phyloP scores from a whole-genome alignment of 495 filamentous ascomycete genomes.

The Echria macrotheca region DNA sequence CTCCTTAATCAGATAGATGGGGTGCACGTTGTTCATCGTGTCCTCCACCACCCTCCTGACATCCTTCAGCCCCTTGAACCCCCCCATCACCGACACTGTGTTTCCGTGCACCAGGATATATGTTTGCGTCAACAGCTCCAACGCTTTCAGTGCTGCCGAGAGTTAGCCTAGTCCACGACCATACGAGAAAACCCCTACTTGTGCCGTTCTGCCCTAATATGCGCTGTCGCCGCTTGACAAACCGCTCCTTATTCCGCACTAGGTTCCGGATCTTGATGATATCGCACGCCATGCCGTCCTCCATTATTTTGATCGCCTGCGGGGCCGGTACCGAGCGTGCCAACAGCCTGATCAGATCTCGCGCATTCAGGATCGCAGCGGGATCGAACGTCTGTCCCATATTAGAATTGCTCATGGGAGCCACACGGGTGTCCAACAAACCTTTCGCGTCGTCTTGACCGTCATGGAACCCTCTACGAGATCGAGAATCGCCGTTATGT shows the following conservation, averaged over 20 bases:
- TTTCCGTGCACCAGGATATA: slow-evolving; percentile 98
- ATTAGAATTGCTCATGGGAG: background rate
- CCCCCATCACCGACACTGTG: slow-evolving; percentile 87
- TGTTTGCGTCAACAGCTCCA: slow-evolving; percentile 88
- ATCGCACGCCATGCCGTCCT: slow-evolving; percentile 84
- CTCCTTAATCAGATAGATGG: slow-evolving; percentile 73
- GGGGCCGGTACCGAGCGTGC: slow-evolving; percentile 88
- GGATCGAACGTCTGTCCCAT: slow-evolving; percentile 77
- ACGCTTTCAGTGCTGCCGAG: slow-evolving; percentile 62
- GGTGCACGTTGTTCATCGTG: slow-evolving; percentile 93
- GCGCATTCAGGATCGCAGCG: slow-evolving; percentile 86
- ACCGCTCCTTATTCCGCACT: slow-evolving; percentile 92
- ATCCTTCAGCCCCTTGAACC: slow-evolving; percentile 89
- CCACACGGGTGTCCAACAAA: background rate
- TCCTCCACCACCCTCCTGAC: slow-evolving; percentile 86
- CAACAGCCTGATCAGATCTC: slow-evolving; percentile 90
- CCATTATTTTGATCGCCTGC: slow-evolving; percentile 87
- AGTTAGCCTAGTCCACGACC: background rate
- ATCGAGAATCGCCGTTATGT: slow-evolving; percentile 85
- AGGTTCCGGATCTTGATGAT: slow-evolving; percentile 89
- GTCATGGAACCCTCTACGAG: slow-evolving; percentile 94
- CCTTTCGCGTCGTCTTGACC: slow-evolving; percentile 77
- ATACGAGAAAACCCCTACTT: slow-evolving; percentile 19
- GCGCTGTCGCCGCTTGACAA: slow-evolving; percentile 90
- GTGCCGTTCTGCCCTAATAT: slow-evolving; percentile 61